A percentile compares a stretch with the other conserved stretches of the same genome.
These are phyloP conservation scores for Capillidium rhysosporum DNA, from an alignment of 371 early-diverging fungal genomes.

Conservation along the genomic window DNA sequence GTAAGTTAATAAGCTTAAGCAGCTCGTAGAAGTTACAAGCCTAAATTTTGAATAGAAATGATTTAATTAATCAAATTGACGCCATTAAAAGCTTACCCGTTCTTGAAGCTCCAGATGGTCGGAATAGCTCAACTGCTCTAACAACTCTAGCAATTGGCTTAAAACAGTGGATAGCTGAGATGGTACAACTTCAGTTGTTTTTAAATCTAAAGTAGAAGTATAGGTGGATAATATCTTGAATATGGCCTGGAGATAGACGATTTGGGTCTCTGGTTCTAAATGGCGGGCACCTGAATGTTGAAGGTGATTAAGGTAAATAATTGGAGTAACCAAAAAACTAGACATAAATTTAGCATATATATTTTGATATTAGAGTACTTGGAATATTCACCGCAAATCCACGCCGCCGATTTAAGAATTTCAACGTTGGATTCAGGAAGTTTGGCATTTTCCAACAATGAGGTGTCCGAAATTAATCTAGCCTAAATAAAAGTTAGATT, in stretches of 20 bases:
- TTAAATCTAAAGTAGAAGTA: conserved; percentile 28
- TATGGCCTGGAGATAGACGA: conserved; percentile 46
- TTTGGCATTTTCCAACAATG: conserved; percentile 34
- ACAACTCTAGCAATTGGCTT: neutral
- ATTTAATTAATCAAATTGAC: neutral
- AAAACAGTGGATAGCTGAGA: conserved; percentile 9
- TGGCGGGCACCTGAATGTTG: too few species aligned
- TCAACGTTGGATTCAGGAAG: conserved; percentile 43
- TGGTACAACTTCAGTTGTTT: conserved; percentile 25
- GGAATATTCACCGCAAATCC: conserved; percentile 79
- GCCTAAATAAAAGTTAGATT: conserved; percentile 13
- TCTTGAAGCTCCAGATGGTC: conserved; percentile 68
- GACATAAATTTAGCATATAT: neutral
- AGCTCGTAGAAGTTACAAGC: neutral
- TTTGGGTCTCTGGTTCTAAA: conserved; percentile 21
- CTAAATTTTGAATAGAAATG: neutral
- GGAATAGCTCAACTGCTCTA: conserved; percentile 9
- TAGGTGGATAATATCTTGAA: conserved; percentile 52
- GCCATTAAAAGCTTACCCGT: conserved; percentile 22
- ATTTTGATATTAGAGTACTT: conserved; percentile 10
- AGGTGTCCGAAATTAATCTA: conserved; percentile 30
- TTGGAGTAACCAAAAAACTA: neutral
- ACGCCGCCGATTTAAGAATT: conserved; percentile 71
- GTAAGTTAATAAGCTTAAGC: neutral
- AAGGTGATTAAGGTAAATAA: too few species aligned